Percentiles rank a stretch among this genome's conserved stretches.
Evolutionary conservation across 2,329 filamentous ascomycete species (phyloP).

Genomic region (Phaeosphaeriaceae sp.): DNA sequence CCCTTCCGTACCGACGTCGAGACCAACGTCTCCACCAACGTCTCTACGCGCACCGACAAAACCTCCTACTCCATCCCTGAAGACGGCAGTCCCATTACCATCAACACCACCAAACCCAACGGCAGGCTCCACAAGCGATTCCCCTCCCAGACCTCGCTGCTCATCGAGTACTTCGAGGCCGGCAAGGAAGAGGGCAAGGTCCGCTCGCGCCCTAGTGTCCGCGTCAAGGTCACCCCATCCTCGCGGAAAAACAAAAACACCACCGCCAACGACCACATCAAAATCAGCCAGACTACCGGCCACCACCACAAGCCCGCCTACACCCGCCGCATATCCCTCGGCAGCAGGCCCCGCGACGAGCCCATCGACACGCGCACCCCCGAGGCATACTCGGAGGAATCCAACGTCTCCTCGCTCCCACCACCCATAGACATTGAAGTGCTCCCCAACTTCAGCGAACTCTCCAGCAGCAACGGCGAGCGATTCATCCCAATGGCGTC

Average conservation of each 20-base stretch:
- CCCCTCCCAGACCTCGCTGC: conserved; percentile 83
- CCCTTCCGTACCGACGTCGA: conserved; percentile 61
- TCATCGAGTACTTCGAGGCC: conserved; percentile 95
- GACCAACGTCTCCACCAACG: conserved; percentile 74
- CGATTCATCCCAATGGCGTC: conserved; percentile 74
- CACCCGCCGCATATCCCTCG: conserved; percentile 72
- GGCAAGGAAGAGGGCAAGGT: conserved; percentile 69
- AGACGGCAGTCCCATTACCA: conserved; percentile 90
- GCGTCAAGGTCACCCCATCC: conserved; percentile 78
- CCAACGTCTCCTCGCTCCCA: conserved; percentile 68
- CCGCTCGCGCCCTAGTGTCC: conserved; percentile 80
- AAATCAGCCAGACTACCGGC: conserved; percentile 83
- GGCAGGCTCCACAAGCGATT: conserved; percentile 64
- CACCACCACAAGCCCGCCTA: conserved; percentile 73
- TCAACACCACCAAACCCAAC: conserved; percentile 75
- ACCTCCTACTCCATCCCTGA: conserved; percentile 83
- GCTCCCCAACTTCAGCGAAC: conserved; percentile 72
- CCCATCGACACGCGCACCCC: conserved; percentile 35
- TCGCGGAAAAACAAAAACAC: conserved; percentile 59
- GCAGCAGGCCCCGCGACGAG: conserved; percentile 53
- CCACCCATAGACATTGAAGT: conserved; percentile 91
- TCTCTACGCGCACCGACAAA: conserved; percentile 72
- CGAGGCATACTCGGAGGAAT: conserved; percentile 76
- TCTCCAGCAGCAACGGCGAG: conserved; percentile 67
- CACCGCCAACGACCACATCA: conserved; percentile 76